Evolutionary conservation across 805 yeast genomes (phyloP).

Genomic region (Debaryomyces tyrocola): DNA sequence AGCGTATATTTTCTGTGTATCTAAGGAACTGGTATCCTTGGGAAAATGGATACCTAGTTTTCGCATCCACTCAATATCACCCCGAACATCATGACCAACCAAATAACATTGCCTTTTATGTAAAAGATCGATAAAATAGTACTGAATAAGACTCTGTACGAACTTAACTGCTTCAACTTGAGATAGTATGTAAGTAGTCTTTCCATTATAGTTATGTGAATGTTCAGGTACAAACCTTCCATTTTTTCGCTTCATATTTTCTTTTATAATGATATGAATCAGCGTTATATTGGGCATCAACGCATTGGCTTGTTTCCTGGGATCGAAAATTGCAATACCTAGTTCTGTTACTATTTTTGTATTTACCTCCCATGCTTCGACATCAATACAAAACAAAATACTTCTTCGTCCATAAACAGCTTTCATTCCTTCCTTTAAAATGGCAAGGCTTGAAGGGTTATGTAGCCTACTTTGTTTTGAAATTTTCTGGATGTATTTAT

Average conservation of each 20-base stretch:
- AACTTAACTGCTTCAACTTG: constrained; percentile 34
- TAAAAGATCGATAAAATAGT: constrained; percentile 36
- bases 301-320: constrained; percentile 41
- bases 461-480: neutral
- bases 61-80: constrained; percentile 55
- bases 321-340: constrained; percentile 59
- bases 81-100: constrained; percentile 62
- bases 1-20: constrained; percentile 49
- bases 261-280: constrained; percentile 45
- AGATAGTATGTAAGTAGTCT: constrained; percentile 45
- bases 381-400: constrained; percentile 49
- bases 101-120: constrained; percentile 24
- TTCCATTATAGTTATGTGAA: constrained; percentile 50
- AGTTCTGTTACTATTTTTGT: constrained; percentile 50
- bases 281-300: constrained; percentile 42
- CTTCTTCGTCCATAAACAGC: constrained; percentile 12
- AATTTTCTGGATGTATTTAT: neutral
- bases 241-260: constrained; percentile 42
- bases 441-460: neutral
- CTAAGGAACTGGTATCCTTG: constrained; percentile 25
- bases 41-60: constrained; percentile 50
- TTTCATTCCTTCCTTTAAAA: constrained; percentile 1
- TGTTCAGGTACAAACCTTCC: constrained; percentile 57
- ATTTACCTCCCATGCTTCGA: constrained; percentile 56
- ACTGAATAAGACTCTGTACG: constrained; percentile 44